Evolutionary conservation across 495 filamentous ascomycete genomes (phyloP), one percentile per base, ranked within the genome.

Genomic region (Penicillium paradoxum): DNA sequence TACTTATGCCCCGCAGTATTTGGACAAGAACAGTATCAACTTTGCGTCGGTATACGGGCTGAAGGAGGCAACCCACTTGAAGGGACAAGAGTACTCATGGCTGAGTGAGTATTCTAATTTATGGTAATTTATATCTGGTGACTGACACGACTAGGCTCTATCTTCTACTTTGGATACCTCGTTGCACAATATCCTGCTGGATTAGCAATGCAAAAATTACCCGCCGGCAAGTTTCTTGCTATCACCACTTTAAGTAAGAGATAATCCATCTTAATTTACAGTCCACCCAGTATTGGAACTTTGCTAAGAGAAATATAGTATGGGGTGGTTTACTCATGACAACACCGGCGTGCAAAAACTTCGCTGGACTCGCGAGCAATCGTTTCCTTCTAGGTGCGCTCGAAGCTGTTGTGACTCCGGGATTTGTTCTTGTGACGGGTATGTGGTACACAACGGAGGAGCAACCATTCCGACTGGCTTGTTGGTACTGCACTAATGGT

Each of bases 11-110:
- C 58, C 75, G 3, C 74, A 82, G 62, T 85, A 81, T 49, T 65
- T 83, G 6, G 81, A 85, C 53, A 85, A 85, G 62, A 77, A 77
- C 30, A 77, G 73, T 22, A 74, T 84, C 60, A 82, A 80, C 53
- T 85, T 79, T 52, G 78, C 82, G 2, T 79, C 76, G n/a, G 79
- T 81, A 0, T 83, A 79, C 55, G 81, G 81, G 0, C 53, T 84
- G 25, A 71, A 80, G 41, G 55, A 73, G 49, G 81, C 72, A 5
- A 79, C 79, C 0, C 45, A 78, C 32, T 53, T 83, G 11, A 58
- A 68, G 0, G 80, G 79, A 11, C 74, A 82, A 52, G 74, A 84
- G 24, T 84, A 82, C 59, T 77, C 77, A 17, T 85, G 81, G 82
- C 70, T 81, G 0, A 62, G 70, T 65, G 45, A 18, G 59, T 24